phyloP scores from a whole-genome alignment of 192 early-diverging fungal species.

The Backusella circina region DNA sequence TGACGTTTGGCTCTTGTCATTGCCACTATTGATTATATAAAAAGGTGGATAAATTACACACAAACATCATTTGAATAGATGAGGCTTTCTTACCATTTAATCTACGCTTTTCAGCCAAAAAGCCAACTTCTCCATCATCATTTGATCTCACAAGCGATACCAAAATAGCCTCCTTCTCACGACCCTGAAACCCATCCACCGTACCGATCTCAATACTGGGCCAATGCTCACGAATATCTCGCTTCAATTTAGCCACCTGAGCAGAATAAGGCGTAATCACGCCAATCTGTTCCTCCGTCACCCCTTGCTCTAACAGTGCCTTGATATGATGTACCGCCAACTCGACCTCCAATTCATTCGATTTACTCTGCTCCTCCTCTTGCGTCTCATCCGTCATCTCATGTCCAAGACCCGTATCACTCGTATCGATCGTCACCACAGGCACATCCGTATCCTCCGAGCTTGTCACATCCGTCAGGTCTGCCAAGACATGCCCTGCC shows the following conservation, averaged over 20 bases:
- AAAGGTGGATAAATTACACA: not conserved
- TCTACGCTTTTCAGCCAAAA: slow-evolving; percentile 75
- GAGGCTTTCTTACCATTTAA: slow-evolving; percentile 59
- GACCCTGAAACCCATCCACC: slow-evolving; percentile 90
- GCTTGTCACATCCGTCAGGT: slow-evolving; percentile 51
- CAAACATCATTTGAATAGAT: not conserved
- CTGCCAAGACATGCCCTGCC: slow-evolving; percentile 55
- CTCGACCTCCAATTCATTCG: slow-evolving; percentile 75
- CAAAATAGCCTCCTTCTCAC: slow-evolving; percentile 86
- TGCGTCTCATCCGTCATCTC: slow-evolving; percentile 37
- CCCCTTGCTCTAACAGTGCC: slow-evolving; percentile 57
- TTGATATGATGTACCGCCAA: slow-evolving; percentile 62
- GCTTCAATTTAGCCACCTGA: slow-evolving; percentile 59
- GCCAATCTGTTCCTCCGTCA: slow-evolving; percentile 63
- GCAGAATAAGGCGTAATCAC: slow-evolving; percentile 88
- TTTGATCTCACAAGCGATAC: slow-evolving; percentile 83
- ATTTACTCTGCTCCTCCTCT: slow-evolving; percentile 55
- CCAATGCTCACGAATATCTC: slow-evolving; percentile 47
- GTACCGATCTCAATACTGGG: slow-evolving; percentile 75
- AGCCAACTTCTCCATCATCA: slow-evolving; percentile 73
- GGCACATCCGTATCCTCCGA: slow-evolving; percentile 61
- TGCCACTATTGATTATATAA: slow-evolving; percentile 51
- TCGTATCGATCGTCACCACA: slow-evolving; percentile 73
- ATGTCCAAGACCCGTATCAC: slow-evolving; percentile 38
- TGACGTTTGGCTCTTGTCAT: slow-evolving; percentile 86